These are phyloP conservation scores for Nicotiana otophora DNA, from an alignment of 257 asterid genomes.

Conservation along the genomic window DNA sequence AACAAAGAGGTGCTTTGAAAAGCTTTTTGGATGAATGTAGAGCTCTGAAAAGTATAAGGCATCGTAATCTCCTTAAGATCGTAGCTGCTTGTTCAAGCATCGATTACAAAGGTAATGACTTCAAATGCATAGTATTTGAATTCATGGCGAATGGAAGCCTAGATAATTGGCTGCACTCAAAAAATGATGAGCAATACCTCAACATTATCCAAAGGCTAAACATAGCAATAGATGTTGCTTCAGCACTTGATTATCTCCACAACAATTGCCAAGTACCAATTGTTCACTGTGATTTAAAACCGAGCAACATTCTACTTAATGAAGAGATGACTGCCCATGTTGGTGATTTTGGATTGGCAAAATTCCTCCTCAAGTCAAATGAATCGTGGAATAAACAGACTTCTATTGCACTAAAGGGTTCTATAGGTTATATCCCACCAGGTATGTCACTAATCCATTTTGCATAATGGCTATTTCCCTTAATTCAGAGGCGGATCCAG, in stretches of 20 bases:
- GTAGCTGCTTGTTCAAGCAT: slow-evolving; percentile 21
- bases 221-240: slow-evolving; percentile 32
- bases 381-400: neutral
- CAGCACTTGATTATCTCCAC: slow-evolving; percentile 35
- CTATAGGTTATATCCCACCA: slow-evolving; percentile 29
- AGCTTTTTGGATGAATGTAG: slow-evolving; percentile 32
- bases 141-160: slow-evolving; percentile 27
- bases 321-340: slow-evolving; percentile 18
- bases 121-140: slow-evolving; percentile 24
- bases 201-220: slow-evolving; percentile 16
- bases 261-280: slow-evolving; percentile 17
- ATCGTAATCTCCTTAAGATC: slow-evolving; percentile 28
- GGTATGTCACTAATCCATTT: slow-evolving; percentile 3
- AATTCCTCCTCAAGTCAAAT: neutral
- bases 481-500: no score
- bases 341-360: slow-evolving; percentile 24
- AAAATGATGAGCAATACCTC: neutral
- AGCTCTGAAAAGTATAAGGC: slow-evolving; percentile 24
- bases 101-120: slow-evolving; percentile 29
- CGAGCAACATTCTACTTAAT: slow-evolving; percentile 24
- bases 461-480: neutral
- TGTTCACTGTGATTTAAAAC: slow-evolving; percentile 22
- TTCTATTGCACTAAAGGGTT: slow-evolving; percentile 23
- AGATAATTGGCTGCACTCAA: slow-evolving; percentile 24
- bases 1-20: slow-evolving; percentile 16